A percentile compares a stretch with the other conserved stretches of the same genome.
These are phyloP conservation scores for Penicillium paneum DNA, from an alignment of 2,329 filamentous ascomycete genomes.

Conservation along the genomic window DNA sequence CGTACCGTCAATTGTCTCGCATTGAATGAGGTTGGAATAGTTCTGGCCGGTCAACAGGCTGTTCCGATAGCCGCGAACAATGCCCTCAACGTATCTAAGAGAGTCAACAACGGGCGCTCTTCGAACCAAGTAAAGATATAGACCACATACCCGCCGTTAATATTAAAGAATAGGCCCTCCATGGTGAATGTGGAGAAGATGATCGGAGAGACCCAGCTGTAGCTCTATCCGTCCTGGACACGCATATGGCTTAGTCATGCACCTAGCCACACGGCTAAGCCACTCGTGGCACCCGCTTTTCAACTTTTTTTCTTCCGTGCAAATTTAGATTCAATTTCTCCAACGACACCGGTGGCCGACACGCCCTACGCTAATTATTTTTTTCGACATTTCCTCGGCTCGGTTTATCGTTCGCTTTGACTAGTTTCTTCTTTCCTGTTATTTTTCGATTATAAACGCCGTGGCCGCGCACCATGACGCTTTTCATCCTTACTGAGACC, in stretches of 20 bases:
- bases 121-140: background rate
- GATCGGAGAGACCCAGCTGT: conserved; percentile 19
- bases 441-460: conserved; percentile 25
- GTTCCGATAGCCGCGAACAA: conserved; percentile 96
- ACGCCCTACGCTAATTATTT: conserved; percentile 29
- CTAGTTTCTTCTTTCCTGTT: conserved; percentile 13
- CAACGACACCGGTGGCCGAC: conserved; percentile 34
- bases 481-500: conserved; percentile 92
- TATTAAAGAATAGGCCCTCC: conserved; percentile 94
- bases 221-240: conserved; percentile 19
- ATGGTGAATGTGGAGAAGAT: conserved; percentile 48
- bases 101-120: conserved; percentile 14
- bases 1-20: conserved; percentile 90
- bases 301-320: conserved; percentile 34
- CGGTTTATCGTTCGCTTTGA: conserved; percentile 14
- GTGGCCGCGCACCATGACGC: conserved; percentile 63
- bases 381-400: conserved; percentile 16
- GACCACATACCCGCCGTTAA: conserved; percentile 74
- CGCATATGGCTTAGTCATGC: conserved; percentile 30
- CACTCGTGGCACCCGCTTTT: conserved; percentile 30
- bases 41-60: conserved; percentile 82
- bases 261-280: conserved; percentile 28
- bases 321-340: conserved; percentile 37
- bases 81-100: conserved; percentile 87
- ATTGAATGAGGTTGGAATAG: conserved; percentile 95